A percentile compares a stretch with the other conserved stretches of the same genome.
Evolutionary conservation across 179 eudicot species (phyloP).

Genomic region (Camellia oleifera): DNA sequence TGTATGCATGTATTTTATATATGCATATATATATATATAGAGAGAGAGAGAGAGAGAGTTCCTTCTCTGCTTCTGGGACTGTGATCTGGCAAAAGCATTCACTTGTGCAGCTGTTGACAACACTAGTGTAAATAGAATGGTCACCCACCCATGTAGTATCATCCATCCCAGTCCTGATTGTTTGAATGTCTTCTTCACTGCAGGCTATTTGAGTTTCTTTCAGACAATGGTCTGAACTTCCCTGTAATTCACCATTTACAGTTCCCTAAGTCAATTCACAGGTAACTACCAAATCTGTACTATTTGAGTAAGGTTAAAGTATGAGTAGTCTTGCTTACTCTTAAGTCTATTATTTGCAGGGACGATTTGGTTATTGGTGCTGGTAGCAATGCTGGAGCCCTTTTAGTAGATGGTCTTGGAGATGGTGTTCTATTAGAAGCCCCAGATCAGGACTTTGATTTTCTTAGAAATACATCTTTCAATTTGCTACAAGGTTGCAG

Average conservation of each 20-base stretch:
- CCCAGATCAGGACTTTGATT: slow-evolving; percentile 80
- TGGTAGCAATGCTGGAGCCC: slow-evolving; percentile 91
- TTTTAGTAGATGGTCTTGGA: slow-evolving; percentile 98
- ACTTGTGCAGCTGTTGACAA: no score
- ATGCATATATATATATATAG: not conserved
- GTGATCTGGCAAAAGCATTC: no score
- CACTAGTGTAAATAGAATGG: no score
- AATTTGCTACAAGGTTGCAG: slow-evolving; percentile 99
- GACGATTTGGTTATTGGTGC: slow-evolving; percentile 92
- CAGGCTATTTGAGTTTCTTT: slow-evolving; percentile 94
- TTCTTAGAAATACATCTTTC: slow-evolving; percentile 86
- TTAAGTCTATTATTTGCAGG: slow-evolving; percentile 36
- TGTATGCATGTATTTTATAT: not conserved
- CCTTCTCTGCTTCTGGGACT: no score
- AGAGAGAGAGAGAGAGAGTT: no score
- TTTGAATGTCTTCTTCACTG: slow-evolving; percentile 11
- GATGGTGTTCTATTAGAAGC: slow-evolving; percentile 93
- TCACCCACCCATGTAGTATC: no score
- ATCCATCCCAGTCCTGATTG: slow-evolving; percentile 2
- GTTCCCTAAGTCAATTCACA: slow-evolving; percentile 69
- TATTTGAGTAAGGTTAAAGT: not conserved
- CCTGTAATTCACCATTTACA: slow-evolving; percentile 94
- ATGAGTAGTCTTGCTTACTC: not conserved
- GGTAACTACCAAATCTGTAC: slow-evolving; percentile 38
- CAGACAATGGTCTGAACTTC: slow-evolving; percentile 62